Evolutionary conservation across 495 filamentous ascomycete species (phyloP).

Genomic region (Neurospora sp.): DNA sequence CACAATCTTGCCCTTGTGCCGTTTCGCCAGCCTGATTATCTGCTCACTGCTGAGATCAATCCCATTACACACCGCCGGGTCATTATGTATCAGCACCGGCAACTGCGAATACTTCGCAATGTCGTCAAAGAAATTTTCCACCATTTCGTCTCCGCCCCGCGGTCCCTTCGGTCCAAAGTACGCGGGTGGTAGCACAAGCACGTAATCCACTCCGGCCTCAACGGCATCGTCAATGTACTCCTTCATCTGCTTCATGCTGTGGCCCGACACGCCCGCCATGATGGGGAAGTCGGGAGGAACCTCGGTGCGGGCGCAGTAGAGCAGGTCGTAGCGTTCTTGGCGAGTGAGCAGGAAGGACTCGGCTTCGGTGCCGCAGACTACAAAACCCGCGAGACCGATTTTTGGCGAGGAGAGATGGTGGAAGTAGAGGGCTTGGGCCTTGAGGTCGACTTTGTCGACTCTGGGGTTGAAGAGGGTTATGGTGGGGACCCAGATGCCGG

Average conservation of each 20-base stretch:
- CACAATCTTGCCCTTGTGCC: conserved; percentile 33
- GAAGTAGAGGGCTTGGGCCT: conserved; percentile 43
- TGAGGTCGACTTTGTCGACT: conserved; percentile 41
- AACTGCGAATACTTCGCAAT: conserved; percentile 34
- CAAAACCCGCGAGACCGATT: conserved; percentile 46
- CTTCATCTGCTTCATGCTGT: conserved; percentile 54
- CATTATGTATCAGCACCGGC: conserved; percentile 61
- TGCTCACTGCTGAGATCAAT: conserved; percentile 52
- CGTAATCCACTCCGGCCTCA: conserved; percentile 48
- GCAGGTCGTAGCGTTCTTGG: conserved; percentile 44
- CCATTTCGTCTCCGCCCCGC: conserved; percentile 30
- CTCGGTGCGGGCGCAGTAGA: conserved; percentile 41
- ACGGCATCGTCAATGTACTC: conserved; percentile 50
- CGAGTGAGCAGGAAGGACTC: conserved; percentile 56
- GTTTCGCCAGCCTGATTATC: conserved; percentile 42
- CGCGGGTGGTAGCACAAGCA: conserved; percentile 51
- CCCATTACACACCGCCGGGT: conserved; percentile 63
- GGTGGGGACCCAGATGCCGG: conserved; percentile 36
- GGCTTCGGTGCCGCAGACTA: conserved; percentile 56
- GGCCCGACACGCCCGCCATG: conserved; percentile 54
- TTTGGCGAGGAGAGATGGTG: conserved; percentile 36
- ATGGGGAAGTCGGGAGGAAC: conserved; percentile 41
- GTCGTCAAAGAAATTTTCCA: conserved; percentile 51
- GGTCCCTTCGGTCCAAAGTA: conserved; percentile 41
- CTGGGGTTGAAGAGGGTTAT: conserved; percentile 45